Evolutionary conservation across 2,329 filamentous ascomycete species (phyloP), one percentile per base, ranked within the genome.

Genomic region (Microdochium paspali): DNA sequence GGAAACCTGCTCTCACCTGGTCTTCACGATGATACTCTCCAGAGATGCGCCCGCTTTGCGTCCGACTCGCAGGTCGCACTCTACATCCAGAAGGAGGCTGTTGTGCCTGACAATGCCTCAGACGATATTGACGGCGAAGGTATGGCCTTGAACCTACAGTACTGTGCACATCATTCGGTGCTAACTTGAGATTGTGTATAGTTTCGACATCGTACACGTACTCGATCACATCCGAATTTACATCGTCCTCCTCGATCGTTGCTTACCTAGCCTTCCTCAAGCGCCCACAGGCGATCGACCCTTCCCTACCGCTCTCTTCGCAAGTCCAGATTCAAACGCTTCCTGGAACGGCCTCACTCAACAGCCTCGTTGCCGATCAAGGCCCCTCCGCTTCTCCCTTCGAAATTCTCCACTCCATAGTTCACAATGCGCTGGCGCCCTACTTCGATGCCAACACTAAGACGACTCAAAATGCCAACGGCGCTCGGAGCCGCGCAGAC

Each of bases 391-490:
- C 84, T 48, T 94, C 90, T 43, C 90, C 91, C 3, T 96, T 90
- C 68, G 91, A 97, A 68, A 85, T 91, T 57, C 74, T 98, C 52
- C 90, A 96, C 69, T 89, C 91, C 49, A 79, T 95, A 58, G 80
- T 99, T 55, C 90, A 95, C 67, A 85, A 90, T 64, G 90, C 87
- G 55, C 74, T 98, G 61, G 89, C 88, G 58, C 93, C 94, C 32
- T 97, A 96, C 68, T 98, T 98, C 63, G 91, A 99, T 72, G 91
- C 90, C 57, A 94, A 90, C 65, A 94, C 90, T 49, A 91, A 90
- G 69, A 85, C 77, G 53, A 84, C 89, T 58, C 85, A 89, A 61
- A 69, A 79, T 45, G 70, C 71, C 49, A 79, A 78, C 60, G 80
- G 82, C 15, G 71, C 74, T 47, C 84, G 87, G 61, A 83, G 82